Percentiles rank a stretch among this genome's conserved stretches.
phyloP scores from a whole-genome alignment of 805 yeast genomes.

The Suhomyces vadensis region DNA sequence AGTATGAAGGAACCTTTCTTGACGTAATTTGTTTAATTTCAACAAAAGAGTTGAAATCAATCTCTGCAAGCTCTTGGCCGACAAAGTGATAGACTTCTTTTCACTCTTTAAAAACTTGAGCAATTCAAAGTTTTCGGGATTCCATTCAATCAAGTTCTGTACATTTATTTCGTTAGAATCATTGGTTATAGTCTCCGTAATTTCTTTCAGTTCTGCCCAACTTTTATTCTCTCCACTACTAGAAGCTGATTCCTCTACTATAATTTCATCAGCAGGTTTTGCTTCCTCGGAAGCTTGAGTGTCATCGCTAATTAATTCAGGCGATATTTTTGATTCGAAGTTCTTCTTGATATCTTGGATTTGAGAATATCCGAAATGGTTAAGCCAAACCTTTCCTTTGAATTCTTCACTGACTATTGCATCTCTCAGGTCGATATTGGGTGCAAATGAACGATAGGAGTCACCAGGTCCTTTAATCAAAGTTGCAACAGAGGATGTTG shows the following conservation, averaged over 20 bases:
- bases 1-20: conserved; percentile 37
- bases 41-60: conserved; percentile 34
- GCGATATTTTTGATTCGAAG: conserved; percentile 13
- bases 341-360: conserved; percentile 27
- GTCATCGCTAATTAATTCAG: conserved; percentile 9
- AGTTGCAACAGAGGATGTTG: conserved; percentile 12
- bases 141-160: conserved; percentile 35
- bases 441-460: conserved; percentile 37
- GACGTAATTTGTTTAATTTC: conserved; percentile 41
- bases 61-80: conserved; percentile 35
- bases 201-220: conserved; percentile 3
- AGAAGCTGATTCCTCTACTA: not conserved
- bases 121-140: conserved; percentile 31
- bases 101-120: conserved; percentile 29
- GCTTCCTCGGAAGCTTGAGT: conserved; percentile 4
- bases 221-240: conserved; percentile 3
- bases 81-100: conserved; percentile 20
- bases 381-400: conserved; percentile 39
- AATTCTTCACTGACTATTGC: conserved; percentile 33
- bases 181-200: not conserved
- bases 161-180: conserved; percentile 24
- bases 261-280: conserved; percentile 3
- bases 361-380: conserved; percentile 38
- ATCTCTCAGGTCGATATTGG: conserved; percentile 34
- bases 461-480: conserved; percentile 18